Conservation (phyloP, 2,329 filamentous ascomycete genomes). For the Nothophaeocryptopus gaeumannii region DNA sequence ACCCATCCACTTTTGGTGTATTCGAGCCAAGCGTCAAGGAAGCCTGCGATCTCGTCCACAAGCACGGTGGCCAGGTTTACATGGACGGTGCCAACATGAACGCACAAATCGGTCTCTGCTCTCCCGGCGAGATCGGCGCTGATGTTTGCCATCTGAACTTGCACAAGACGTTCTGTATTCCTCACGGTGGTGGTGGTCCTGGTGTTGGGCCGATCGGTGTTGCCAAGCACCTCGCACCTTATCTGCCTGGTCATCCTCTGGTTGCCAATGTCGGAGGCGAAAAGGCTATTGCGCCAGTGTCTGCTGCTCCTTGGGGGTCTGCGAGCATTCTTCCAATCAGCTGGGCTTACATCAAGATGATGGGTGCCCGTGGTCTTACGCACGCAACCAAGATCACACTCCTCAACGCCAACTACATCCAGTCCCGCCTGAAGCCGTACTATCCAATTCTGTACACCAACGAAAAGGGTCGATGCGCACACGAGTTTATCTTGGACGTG, state of each 20-base stretch:
- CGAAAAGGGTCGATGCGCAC: slow-evolving; percentile 78
- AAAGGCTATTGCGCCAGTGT: slow-evolving; percentile 67
- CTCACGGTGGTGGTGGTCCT: slow-evolving; percentile 89
- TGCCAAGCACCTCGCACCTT: slow-evolving; percentile 72
- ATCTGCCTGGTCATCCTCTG: slow-evolving; percentile 70
- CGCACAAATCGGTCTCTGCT: slow-evolving; percentile 92
- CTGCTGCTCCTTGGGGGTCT: slow-evolving; percentile 80
- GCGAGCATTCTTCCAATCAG: slow-evolving; percentile 91
- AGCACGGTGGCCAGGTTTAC: slow-evolving; percentile 88
- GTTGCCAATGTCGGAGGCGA: slow-evolving; percentile 54
- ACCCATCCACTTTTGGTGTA: slow-evolving; percentile 91
- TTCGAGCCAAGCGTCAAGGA: slow-evolving; percentile 88
- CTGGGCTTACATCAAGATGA: slow-evolving; percentile 93
- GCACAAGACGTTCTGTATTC: slow-evolving; percentile 99
- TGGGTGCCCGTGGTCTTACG: slow-evolving; percentile 78
- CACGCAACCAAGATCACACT: slow-evolving; percentile 88
- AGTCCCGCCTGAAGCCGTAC: slow-evolving; percentile 78
- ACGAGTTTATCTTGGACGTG: slow-evolving; percentile 94
- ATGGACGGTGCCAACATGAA: slow-evolving; percentile 99
- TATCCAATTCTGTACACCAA: slow-evolving; percentile 96
- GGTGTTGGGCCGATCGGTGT: slow-evolving; percentile 94
- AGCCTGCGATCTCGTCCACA: slow-evolving; percentile 80
- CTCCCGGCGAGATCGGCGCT: slow-evolving; percentile 89
- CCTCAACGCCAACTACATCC: slow-evolving; percentile 97
- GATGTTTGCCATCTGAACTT: slow-evolving; percentile 97